A percentile compares a stretch with the other conserved stretches of the same genome.
Conservation (phyloP, 2,329 filamentous ascomycete genomes). For the Endoconidiophora laricicola region DNA sequence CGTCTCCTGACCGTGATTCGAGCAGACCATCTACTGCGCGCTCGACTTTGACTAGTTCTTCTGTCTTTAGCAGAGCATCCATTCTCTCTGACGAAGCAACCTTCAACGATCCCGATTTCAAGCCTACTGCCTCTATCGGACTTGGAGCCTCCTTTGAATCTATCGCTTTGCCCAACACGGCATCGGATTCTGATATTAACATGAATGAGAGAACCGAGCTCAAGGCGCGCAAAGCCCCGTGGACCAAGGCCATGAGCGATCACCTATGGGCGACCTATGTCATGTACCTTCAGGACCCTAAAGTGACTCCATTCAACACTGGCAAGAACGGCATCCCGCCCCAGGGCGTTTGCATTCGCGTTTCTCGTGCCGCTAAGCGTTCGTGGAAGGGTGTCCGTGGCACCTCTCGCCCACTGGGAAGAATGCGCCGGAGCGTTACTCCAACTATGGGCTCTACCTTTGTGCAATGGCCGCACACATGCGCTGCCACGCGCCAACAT, state of each 20-base stretch:
- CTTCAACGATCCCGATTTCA: constrained; percentile 33
- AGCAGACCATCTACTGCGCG: constrained; percentile 43
- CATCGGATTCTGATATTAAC: constrained; percentile 4
- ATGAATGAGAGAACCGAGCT: constrained; percentile 10
- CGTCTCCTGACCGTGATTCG: constrained; percentile 40
- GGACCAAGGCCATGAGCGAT: constrained; percentile 48
- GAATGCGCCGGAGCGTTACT: background rate
- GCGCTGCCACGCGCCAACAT: constrained; percentile 43
- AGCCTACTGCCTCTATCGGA: background rate
- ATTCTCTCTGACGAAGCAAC: constrained; percentile 37
- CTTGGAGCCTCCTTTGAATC: too few relatives aligned
- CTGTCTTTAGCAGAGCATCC: constrained; percentile 40
- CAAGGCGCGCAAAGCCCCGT: constrained; percentile 35
- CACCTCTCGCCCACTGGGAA: background rate
- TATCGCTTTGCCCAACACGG: background rate
- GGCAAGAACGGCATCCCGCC: constrained; percentile 48
- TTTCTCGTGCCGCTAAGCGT: constrained; percentile 47
- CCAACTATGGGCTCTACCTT: background rate
- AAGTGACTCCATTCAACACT: constrained; percentile 48
- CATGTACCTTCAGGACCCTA: constrained; percentile 49
- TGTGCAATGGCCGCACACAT: constrained; percentile 44
- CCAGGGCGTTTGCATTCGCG: constrained; percentile 45
- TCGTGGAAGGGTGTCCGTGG: constrained; percentile 48
- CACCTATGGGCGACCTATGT: constrained; percentile 51
- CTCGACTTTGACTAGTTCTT: constrained; percentile 41